phyloP scores from a whole-genome alignment of 805 yeast genomes.

The Myxozyma mucilagina region DNA sequence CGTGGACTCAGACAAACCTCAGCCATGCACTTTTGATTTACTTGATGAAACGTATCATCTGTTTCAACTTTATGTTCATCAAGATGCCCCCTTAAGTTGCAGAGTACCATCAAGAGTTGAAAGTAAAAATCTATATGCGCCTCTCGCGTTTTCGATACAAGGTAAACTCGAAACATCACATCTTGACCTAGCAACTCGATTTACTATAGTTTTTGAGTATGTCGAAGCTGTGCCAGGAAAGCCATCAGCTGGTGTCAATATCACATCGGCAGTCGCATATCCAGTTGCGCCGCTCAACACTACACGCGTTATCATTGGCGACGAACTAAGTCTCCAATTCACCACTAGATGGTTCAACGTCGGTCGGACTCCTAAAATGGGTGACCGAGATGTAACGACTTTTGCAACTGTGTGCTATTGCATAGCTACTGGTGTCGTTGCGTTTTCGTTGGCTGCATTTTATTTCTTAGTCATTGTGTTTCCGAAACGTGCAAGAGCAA shows the following conservation, averaged over 20 bases:
- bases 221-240: constrained; percentile 38
- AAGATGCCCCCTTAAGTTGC: constrained; percentile 75
- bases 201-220: constrained; percentile 54
- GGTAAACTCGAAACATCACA: constrained; percentile 69
- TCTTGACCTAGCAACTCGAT: constrained; percentile 59
- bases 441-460: constrained; percentile 26
- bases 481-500: constrained; percentile 30
- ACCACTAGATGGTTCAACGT: constrained; percentile 56
- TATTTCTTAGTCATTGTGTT: constrained; percentile 32
- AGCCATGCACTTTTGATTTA: constrained; percentile 61
- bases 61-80: constrained; percentile 73
- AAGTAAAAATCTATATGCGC: constrained; percentile 42
- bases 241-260: constrained; percentile 37
- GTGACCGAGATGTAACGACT: constrained; percentile 18
- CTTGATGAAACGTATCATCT: constrained; percentile 68
- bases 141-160: constrained; percentile 62
- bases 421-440: constrained; percentile 29
- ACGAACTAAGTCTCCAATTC: constrained; percentile 55
- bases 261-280: constrained; percentile 27
- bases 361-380: constrained; percentile 20
- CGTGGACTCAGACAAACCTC: constrained; percentile 46
- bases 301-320: constrained; percentile 62
- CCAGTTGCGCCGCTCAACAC: constrained; percentile 37
- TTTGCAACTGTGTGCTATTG: constrained; percentile 31
- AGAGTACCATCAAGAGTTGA: constrained; percentile 56